Percentiles rank a stretch among this genome's conserved stretches.
Conservation (phyloP, 495 filamentous ascomycete species). For the Annulohypoxylon nitens region DNA sequence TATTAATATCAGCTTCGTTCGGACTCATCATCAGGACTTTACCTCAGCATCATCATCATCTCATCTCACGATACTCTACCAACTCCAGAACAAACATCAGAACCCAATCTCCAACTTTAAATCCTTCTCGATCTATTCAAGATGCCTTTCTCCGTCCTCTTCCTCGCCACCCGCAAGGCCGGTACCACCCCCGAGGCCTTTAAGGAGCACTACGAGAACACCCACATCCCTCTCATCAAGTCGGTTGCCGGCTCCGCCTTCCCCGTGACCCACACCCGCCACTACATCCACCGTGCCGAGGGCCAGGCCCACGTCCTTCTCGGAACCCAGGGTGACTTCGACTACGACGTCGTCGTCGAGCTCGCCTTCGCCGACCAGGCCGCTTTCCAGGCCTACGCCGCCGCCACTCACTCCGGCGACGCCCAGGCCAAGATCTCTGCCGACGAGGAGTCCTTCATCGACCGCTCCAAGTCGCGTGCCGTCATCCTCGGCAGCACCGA, state of each 20-base stretch:
- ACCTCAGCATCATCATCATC: conserved; percentile 3
- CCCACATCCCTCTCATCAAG: conserved; percentile 51
- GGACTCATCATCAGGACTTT: conserved; percentile 4
- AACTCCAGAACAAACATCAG: conserved; percentile 7
- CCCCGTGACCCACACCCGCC: conserved; percentile 46
- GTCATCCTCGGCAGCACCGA: conserved; percentile 51
- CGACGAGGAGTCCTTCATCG: conserved; percentile 55
- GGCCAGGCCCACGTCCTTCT: conserved; percentile 41
- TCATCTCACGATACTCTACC: conserved; percentile 6
- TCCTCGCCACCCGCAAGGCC: conserved; percentile 51
- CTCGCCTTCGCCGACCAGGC: conserved; percentile 53
- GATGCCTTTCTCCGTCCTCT: conserved; percentile 42
- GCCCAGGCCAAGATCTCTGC: conserved; percentile 38
- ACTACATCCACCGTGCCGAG: conserved; percentile 50
- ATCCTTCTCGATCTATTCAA: conserved; percentile 15
- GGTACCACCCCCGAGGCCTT: conserved; percentile 52
- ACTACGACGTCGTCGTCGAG: conserved; percentile 57
- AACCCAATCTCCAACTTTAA: conserved; percentile 15
- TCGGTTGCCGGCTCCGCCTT: conserved; percentile 48
- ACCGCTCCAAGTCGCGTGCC: conserved; percentile 45
- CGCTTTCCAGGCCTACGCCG: conserved; percentile 49
- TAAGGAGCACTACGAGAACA: conserved; percentile 50
- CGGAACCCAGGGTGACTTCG: conserved; percentile 56
- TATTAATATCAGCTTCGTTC: conserved; percentile 22
- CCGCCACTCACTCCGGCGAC: conserved; percentile 43